Percentiles rank a stretch among this genome's conserved stretches.
phyloP scores from a whole-genome alignment of 228 moss, liverwort and hornwort species.

The Sphagnum magellanicum region DNA sequence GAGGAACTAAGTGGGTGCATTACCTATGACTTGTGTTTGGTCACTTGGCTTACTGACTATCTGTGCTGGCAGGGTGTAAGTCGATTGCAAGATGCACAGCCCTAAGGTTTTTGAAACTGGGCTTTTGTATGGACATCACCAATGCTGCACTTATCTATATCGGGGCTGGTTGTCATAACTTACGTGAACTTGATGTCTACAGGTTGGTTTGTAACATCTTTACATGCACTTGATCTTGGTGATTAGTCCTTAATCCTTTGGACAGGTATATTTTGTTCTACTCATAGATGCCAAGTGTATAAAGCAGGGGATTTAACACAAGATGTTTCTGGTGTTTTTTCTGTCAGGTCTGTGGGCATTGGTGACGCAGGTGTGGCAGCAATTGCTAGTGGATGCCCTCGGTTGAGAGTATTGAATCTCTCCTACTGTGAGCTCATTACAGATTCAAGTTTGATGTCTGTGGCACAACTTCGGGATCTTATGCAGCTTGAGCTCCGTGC shows the following conservation, averaged over 20 bases:
- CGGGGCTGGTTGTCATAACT: slow-evolving; percentile 51
- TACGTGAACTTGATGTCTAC: slow-evolving; percentile 76
- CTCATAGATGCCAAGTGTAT: too few relatives aligned
- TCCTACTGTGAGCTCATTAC: slow-evolving; percentile 65
- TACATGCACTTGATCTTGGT: too few relatives aligned
- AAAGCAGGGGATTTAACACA: too few relatives aligned
- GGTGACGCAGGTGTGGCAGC: slow-evolving; percentile 59
- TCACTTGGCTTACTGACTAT: too few relatives aligned
- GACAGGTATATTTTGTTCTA: too few relatives aligned
- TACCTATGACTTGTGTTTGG: too few relatives aligned
- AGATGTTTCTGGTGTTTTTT: too few relatives aligned
- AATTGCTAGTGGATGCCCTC: slow-evolving; percentile 55
- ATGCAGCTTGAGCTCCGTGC: slow-evolving; percentile 61
- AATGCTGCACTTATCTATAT: slow-evolving; percentile 50
- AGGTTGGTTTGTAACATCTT: slow-evolving; percentile 29
- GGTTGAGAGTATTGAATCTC: slow-evolving; percentile 48
- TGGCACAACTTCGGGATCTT: slow-evolving; percentile 45
- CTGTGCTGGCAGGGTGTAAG: slow-evolving; percentile 45
- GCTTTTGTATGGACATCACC: slow-evolving; percentile 54
- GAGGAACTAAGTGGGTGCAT: too few relatives aligned
- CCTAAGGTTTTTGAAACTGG: slow-evolving; percentile 60
- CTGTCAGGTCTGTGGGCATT: slow-evolving; percentile 56
- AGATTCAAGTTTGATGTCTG: slow-evolving; percentile 44
- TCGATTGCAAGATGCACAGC: slow-evolving; percentile 56
- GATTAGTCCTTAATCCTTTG: too few relatives aligned